Percentiles rank a stretch among this genome's conserved stretches.
phyloP scores from a whole-genome alignment of 139 green algal species.

The Volvox reticuliferus region DNA sequence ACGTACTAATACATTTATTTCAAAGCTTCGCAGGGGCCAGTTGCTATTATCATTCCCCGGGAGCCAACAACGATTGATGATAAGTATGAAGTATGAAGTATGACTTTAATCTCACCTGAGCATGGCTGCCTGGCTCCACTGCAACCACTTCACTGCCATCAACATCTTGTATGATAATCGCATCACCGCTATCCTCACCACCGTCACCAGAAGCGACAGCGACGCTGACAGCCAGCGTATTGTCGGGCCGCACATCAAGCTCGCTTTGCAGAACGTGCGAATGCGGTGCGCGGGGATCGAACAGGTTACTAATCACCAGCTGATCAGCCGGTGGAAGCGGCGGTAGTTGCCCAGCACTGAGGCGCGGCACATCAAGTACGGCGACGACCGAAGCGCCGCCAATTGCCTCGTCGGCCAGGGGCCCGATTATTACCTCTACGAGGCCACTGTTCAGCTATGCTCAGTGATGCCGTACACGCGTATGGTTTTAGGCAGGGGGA shows the following conservation, averaged over 20 bases:
- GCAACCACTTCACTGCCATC: background rate
- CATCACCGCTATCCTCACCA: background rate
- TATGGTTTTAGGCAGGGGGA: no score
- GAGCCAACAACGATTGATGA: no score
- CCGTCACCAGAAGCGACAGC: background rate
- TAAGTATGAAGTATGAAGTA: no score
- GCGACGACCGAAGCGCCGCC: conserved; percentile 48
- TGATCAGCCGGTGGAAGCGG: background rate
- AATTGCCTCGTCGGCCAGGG: conserved; percentile 47
- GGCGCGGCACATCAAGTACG: conserved; percentile 45
- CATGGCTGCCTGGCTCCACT: background rate
- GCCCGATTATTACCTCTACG: conserved; percentile 8
- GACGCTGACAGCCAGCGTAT: conserved; percentile 29
- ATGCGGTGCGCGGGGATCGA: conserved; percentile 49
- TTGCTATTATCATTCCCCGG: no score
- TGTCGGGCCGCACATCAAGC: conserved; percentile 14
- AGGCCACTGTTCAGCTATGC: conserved; percentile 36
- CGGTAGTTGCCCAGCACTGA: background rate
- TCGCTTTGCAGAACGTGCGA: background rate
- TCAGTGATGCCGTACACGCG: no score
- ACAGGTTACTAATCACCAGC: conserved; percentile 36
- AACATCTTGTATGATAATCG: background rate
- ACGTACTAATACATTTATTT: no score
- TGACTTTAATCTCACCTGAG: background rate
- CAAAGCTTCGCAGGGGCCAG: no score